Base-by-base conservation (phyloP, 371 early-diverging fungal genomes). In the Nosema bombycis region DNA sequence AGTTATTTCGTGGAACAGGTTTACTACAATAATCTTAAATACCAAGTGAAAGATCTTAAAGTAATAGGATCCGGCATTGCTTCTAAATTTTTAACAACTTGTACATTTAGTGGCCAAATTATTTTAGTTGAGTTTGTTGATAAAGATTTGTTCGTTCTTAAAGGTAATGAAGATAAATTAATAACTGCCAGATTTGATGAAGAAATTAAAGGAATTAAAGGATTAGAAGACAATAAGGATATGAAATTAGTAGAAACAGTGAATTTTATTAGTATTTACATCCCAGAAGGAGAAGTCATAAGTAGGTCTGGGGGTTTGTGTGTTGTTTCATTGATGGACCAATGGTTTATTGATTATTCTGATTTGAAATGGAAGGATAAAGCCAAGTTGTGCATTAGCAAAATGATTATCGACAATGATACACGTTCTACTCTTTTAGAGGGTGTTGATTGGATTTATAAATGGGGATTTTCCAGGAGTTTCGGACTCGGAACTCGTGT, bases 321-420 rank as follows among this genome's bases (percentile, higher is more conserved):
- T 87, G 92, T 98, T 64, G 98, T 98, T 70, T 92, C 94, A 30
- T 87, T 96, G 78, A 90, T 92, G 83, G 96, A 96, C 83, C 99
- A 99, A 88, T 99, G 98, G 98, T 98, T 95, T 88, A 87, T 99
- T 84, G 92, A 96, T 88, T 99, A 98, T 83, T 94, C 94, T 75
- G 95, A 97, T 87, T 87, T 88, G 1, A 83, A 88, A 62, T 99
- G 98, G 98, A 91, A 90, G 84, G 87, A 85, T 24, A 81, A 88
- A 83, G 91, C 94, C 33, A 78, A 80, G 58, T 73, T 82, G 75
- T 88, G 88, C 82, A 85, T 99, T 79, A 86, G 86, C n/a, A 80
- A 87, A 29, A 90, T 98, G 91, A 90, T 94, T 76, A 89, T 90
- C 1, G 93, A 88, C 81, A 86, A 89, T 33, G 98, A 98, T 83